Base-by-base conservation (phyloP, 2,329 filamentous ascomycete genomes). In the Microthyrium microscopicum region DNA sequence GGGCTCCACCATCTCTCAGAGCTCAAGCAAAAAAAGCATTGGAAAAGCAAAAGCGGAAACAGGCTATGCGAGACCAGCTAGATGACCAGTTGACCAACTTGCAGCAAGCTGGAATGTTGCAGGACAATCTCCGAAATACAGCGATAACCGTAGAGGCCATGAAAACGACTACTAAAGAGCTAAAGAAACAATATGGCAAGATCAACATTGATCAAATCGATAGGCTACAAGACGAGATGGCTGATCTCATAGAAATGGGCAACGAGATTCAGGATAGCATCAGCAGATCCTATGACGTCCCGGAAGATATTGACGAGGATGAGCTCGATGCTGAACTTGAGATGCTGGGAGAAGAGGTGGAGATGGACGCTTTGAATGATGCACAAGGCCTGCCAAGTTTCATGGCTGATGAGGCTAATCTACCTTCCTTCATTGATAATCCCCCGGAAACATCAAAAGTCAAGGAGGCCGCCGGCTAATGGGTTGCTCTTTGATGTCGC, bases 181-280 rank as follows among this genome's bases (percentile, higher is more conserved):
- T 98, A 42, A 75, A 75, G 51, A 80, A 82, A 55, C 87, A 95
- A 64, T 95, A 95, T 52, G 87, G 87, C 46, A 94, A 94, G 64
- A 80, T 98, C 43, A 79, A 98, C 50, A 77, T 98, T 35, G 89
- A 95, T 57, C 84, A 92, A 67, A 95, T 98, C 46, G 89, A 98
- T 67, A 68, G 78, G 44, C 70, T 98, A 67, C 87, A 98, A 68
- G 89, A 98, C 53, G 87, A 98, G 60, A 95, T 98, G 89, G 85
- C 85, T 5, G 89, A 98, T 57, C 56, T 98, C 47, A 81, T 98
- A 72, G 89, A 98, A 51, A 77, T 94, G 40, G 87, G 89, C 3
- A 95, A 95, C 56, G 89, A 98, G 56, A 98, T 98, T 39, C 84
- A 98, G 58, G 89, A 95, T 60, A 85, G 79, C 43, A 77, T 98